Conservation (phyloP, 2,329 filamentous ascomycete species). For the Trichoderma atrobrunneum region DNA sequence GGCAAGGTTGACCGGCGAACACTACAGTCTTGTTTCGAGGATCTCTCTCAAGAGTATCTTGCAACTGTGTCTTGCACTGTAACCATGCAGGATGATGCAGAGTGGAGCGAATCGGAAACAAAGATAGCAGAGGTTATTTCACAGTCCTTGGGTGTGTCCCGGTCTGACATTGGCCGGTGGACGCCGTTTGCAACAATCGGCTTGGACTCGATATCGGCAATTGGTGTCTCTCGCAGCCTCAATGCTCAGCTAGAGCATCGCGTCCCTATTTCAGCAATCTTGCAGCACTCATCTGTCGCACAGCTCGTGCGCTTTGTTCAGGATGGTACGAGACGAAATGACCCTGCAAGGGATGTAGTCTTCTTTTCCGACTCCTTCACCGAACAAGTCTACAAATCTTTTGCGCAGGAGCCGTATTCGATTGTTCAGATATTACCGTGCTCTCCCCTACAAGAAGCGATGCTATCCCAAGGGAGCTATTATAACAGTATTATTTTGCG, state of each 20-base stretch:
- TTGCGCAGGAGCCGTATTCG: conserved; percentile 25
- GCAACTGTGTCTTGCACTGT: conserved; percentile 31
- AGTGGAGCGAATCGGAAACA: conserved; percentile 56
- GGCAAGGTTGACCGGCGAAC: conserved; percentile 67
- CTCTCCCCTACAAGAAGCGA: conserved; percentile 83
- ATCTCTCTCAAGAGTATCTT: conserved; percentile 46
- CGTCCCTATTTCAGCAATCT: conserved; percentile 64
- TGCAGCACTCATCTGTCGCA: conserved; percentile 66
- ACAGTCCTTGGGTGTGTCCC: conserved; percentile 44
- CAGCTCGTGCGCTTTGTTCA: conserved; percentile 48
- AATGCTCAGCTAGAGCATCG: conserved; percentile 43
- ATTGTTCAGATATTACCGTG: conserved; percentile 69
- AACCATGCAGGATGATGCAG: conserved; percentile 32
- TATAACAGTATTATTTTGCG: conserved; percentile 69
- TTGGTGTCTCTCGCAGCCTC: conserved; percentile 62
- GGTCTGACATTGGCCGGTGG: conserved; percentile 53
- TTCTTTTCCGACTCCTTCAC: conserved; percentile 32
- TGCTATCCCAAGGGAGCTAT: conserved; percentile 68
- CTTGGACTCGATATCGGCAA: conserved; percentile 79
- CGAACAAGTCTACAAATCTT: conserved; percentile 23
- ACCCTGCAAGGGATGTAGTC: background rate
- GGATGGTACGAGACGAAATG: background rate
- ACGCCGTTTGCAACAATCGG: conserved; percentile 77
- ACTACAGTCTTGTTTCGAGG: conserved; percentile 49
- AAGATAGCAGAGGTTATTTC: conserved; percentile 55